These are phyloP conservation scores for Fusarium domesticum DNA, from an alignment of 2,329 filamentous ascomycete species.

Conservation along the genomic window DNA sequence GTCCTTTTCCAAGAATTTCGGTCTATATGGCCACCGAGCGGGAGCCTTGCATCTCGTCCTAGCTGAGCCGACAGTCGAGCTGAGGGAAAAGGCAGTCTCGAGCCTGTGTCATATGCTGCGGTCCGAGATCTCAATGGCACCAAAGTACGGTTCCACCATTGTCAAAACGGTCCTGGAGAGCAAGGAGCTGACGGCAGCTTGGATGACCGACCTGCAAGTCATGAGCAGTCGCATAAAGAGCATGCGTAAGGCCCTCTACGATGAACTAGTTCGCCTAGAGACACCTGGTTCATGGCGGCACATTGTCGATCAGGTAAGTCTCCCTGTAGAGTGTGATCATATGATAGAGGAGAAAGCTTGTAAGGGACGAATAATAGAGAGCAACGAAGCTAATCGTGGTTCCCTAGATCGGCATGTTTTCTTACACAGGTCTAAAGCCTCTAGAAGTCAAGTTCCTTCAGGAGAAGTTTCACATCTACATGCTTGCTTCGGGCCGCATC, in stretches of 20 bases:
- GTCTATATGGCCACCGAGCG: constrained; percentile 93
- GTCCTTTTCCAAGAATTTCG: constrained; percentile 97
- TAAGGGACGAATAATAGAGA: background rate
- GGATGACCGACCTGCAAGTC: constrained; percentile 83
- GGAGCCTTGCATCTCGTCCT: constrained; percentile 95
- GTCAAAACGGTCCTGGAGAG: constrained; percentile 84
- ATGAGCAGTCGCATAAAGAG: constrained; percentile 93
- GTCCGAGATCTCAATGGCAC: constrained; percentile 94
- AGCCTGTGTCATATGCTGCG: constrained; percentile 67
- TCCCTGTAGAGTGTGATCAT: constrained; percentile 5
- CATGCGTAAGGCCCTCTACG: constrained; percentile 77
- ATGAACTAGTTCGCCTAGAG: constrained; percentile 76
- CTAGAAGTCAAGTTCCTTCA: constrained; percentile 68
- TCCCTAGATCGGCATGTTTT: constrained; percentile 98
- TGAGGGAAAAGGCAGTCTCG: constrained; percentile 9
- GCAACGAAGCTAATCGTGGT: too few species aligned
- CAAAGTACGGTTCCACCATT: constrained; percentile 87
- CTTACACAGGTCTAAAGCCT: constrained; percentile 77
- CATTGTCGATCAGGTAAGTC: constrained; percentile 68
- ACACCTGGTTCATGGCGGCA: constrained; percentile 94
- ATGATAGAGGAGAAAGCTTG: background rate
- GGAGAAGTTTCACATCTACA: constrained; percentile 72
- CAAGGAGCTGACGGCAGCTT: constrained; percentile 73
- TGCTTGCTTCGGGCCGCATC: constrained; percentile 38
- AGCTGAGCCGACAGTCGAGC: constrained; percentile 73